phyloP scores from a whole-genome alignment of 2,329 filamentous ascomycete genomes.

The Epichloe sylvatica region DNA sequence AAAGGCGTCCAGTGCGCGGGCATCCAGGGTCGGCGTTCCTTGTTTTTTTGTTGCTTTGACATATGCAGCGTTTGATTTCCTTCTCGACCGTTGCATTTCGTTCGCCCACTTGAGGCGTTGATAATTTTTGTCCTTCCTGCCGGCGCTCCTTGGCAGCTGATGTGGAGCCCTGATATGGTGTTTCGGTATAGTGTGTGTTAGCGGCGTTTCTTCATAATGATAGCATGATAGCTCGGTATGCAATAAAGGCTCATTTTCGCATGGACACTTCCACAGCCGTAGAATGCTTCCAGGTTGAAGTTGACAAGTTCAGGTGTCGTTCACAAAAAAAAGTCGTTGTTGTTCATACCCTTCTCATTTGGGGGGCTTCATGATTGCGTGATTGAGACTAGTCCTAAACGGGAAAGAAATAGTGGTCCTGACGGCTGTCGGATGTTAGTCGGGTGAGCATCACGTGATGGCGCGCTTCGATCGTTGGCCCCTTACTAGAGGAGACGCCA shows the following conservation, averaged over 20 bases:
- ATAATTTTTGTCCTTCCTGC: neutral
- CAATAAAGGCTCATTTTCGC: conserved; percentile 10
- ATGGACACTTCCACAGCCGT: conserved; percentile 1
- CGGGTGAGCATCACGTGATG: neutral
- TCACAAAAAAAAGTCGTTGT: conserved; percentile 8
- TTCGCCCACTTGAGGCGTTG: neutral
- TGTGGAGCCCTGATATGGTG: conserved; percentile 1
- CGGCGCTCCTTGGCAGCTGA: neutral
- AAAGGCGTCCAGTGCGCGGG: neutral
- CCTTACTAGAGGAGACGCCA: neutral
- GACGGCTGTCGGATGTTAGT: neutral
- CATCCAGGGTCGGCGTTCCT: neutral
- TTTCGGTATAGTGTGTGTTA: neutral
- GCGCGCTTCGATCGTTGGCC: neutral
- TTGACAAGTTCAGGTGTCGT: conserved; percentile 8
- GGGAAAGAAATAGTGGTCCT: conserved; percentile 1
- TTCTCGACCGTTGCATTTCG: neutral
- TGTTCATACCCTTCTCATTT: conserved; percentile 7
- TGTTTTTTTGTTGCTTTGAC: neutral
- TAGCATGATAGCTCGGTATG: conserved; percentile 8
- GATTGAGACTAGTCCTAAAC: conserved; percentile 17
- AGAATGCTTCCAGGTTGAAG: conserved; percentile 8
- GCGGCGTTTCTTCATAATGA: conserved; percentile 3
- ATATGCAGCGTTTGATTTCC: conserved; percentile 4
- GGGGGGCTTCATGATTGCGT: conserved; percentile 18